A percentile compares a stretch with the other conserved stretches of the same genome.
Conservation (phyloP, 2,329 filamentous ascomycete species). For the Cryphonectria radicalis region DNA sequence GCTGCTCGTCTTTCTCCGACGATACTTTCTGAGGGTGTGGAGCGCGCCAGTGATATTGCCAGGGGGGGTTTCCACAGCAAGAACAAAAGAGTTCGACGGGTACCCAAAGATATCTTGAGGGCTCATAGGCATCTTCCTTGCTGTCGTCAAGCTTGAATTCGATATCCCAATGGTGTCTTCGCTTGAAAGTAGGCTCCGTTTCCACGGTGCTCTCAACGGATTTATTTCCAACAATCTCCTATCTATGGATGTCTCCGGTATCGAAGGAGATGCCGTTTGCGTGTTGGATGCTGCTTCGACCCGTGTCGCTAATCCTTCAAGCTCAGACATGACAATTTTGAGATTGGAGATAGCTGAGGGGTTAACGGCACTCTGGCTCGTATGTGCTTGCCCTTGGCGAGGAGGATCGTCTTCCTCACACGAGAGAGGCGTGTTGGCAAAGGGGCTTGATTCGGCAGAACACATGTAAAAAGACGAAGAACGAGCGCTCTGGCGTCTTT, state of each 20-base stretch:
- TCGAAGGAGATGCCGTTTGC: neutral
- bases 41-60: constrained; percentile 3
- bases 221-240: neutral
- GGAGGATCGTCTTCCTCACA: neutral
- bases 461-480: constrained; percentile 7
- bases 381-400: neutral
- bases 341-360: constrained; percentile 2
- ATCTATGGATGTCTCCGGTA: neutral
- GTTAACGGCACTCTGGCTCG: constrained; percentile 4
- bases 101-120: neutral
- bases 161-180: neutral
- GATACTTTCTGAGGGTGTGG: neutral
- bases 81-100: neutral
- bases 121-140: neutral
- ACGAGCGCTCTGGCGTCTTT: neutral
- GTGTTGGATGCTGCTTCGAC: neutral
- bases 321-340: neutral
- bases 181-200: neutral
- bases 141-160: neutral
- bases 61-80: neutral
- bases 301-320: constrained; percentile 4
- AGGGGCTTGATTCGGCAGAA: constrained; percentile 14
- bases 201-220: neutral
- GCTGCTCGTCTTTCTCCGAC: constrained; percentile 17
- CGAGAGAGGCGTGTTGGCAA: neutral